Conservation (phyloP, 2,329 filamentous ascomycete genomes). For the Calonectria crousiana region DNA sequence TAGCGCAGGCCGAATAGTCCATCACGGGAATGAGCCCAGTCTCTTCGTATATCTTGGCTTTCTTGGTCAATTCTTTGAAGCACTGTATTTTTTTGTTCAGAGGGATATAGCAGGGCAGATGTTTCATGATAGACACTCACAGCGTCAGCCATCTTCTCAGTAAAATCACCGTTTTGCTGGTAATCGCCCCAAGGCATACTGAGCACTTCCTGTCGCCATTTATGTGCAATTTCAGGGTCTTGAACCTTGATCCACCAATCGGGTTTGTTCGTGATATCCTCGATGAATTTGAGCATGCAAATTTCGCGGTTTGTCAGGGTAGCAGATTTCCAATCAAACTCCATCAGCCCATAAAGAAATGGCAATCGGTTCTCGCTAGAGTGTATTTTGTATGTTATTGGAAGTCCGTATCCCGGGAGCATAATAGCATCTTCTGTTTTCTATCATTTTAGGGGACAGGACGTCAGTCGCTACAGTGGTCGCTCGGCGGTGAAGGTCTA, state of each 20-base stretch:
- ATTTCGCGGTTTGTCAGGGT: slow-evolving; percentile 43
- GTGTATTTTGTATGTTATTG: background rate
- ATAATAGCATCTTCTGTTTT: background rate
- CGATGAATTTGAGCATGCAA: slow-evolving; percentile 46
- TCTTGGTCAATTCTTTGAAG: slow-evolving; percentile 43
- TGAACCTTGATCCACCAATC: slow-evolving; percentile 46
- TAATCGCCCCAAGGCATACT: slow-evolving; percentile 3
- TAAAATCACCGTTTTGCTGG: slow-evolving; percentile 10
- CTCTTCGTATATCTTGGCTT: slow-evolving; percentile 44
- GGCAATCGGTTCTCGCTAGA: background rate
- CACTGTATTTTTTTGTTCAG: slow-evolving; percentile 29
- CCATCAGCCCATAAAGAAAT: background rate
- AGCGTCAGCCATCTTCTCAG: slow-evolving; percentile 20
- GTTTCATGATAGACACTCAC: slow-evolving; percentile 30
- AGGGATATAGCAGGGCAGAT: too few species aligned
- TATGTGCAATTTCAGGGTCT: slow-evolving; percentile 28
- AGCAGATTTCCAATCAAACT: slow-evolving; percentile 30
- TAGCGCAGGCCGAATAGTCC: slow-evolving; percentile 43
- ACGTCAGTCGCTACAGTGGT: too few species aligned
- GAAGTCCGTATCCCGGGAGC: background rate
- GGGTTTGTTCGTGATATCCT: slow-evolving; percentile 45
- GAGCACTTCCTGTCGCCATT: slow-evolving; percentile 30
- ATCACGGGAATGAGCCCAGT: slow-evolving; percentile 45
- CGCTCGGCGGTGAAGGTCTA: too few species aligned
- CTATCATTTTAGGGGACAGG: background rate